Percentiles rank a stretch among this genome's conserved stretches.
These are phyloP conservation scores for Penicillium sp. DNA, from an alignment of 2,329 filamentous ascomycete species.

Conservation along the genomic window DNA sequence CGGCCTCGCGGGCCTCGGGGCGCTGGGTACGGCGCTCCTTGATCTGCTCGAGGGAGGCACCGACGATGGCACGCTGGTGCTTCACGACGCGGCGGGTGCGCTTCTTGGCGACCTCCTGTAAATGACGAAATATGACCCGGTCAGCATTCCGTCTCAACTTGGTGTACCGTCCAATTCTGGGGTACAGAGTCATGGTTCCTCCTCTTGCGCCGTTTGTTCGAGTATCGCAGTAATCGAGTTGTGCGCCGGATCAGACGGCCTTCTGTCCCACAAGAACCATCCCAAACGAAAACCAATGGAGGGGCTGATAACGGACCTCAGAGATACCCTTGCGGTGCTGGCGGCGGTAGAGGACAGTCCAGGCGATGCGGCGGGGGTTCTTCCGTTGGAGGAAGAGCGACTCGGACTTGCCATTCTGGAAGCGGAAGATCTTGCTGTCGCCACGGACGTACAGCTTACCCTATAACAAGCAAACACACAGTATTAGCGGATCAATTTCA, in stretches of 20 bases:
- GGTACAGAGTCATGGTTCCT: conserved; percentile 2
- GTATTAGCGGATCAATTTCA: conserved; percentile 27
- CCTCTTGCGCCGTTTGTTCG: conserved; percentile 17
- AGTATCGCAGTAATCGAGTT: background rate
- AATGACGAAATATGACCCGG: conserved; percentile 30
- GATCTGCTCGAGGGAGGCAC: conserved; percentile 99
- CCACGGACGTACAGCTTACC: conserved; percentile 99
- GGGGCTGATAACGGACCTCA: conserved; percentile 73
- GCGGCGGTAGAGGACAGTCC: conserved; percentile 97
- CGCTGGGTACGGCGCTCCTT: conserved; percentile 96
- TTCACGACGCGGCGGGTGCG: conserved; percentile 97
- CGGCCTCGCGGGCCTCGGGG: conserved; percentile 92
- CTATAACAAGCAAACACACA: conserved; percentile 54
- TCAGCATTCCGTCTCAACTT: conserved; percentile 28
- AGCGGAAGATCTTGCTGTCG: conserved; percentile 99
- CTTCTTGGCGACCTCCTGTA: conserved; percentile 99
- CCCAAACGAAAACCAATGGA: conserved; percentile 25
- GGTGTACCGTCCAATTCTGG: background rate
- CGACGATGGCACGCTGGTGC: conserved; percentile 97
- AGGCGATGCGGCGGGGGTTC: conserved; percentile 99
- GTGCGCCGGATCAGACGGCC: conserved; percentile 5
- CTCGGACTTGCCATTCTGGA: conserved; percentile 99
- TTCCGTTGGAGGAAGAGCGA: conserved; percentile 99
- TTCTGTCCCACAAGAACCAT: conserved; percentile 12
- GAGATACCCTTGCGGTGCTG: conserved; percentile 99